A percentile compares a stretch with the other conserved stretches of the same genome.
These are phyloP conservation scores for Coemansia sp. DNA, from an alignment of 192 early-diverging fungal species.

Conservation along the genomic window DNA sequence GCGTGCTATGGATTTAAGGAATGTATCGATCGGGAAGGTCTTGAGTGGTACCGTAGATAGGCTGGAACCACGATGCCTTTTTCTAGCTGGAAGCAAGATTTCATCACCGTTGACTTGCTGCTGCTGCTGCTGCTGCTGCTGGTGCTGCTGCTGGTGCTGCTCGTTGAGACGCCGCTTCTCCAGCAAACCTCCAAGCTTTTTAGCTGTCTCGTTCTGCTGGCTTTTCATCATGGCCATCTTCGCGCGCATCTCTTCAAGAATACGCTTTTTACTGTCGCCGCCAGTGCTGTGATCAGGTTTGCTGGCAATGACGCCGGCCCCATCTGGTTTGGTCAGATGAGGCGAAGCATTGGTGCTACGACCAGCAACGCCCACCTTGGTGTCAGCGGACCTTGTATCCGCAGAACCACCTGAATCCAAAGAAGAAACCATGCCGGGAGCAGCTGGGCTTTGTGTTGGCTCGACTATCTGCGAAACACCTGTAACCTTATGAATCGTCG, in stretches of 20 bases:
- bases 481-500: background rate
- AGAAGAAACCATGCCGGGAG: background rate
- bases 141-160: background rate
- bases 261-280: background rate
- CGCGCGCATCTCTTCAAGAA: conserved; percentile 12
- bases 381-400: background rate
- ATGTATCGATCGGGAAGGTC: background rate
- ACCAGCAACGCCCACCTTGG: background rate
- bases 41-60: background rate
- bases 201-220: conserved; percentile 18
- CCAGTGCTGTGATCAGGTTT: background rate
- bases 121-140: conserved; percentile 1
- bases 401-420: background rate
- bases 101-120: background rate
- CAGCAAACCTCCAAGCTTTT: conserved; percentile 16
- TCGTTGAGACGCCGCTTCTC: conserved; percentile 16
- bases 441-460: background rate
- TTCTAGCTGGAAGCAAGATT: background rate
- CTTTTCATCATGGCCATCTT: conserved; percentile 32
- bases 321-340: background rate
- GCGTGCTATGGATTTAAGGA: background rate
- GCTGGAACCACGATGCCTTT: background rate
- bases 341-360: background rate
- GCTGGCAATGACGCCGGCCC: background rate
- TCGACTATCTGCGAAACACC: background rate